Evolutionary conservation across 179 eudicot species (phyloP).

Genomic region (Silene vulgaris): DNA sequence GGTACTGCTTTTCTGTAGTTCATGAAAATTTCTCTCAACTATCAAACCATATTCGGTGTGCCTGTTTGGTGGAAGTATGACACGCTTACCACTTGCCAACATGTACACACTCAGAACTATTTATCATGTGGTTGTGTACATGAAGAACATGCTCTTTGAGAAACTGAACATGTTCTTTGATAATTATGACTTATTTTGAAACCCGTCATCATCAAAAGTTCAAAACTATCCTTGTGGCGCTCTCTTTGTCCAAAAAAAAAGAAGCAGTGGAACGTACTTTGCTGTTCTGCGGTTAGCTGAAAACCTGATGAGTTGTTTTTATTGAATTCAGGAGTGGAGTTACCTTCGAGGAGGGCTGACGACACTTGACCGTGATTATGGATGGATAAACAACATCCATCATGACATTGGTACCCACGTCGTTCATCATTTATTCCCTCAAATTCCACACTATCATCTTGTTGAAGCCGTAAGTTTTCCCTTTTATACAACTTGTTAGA

Average conservation of each 20-base stretch:
- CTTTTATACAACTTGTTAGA: conserved; percentile 5
- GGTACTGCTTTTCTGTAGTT: conserved; percentile 34
- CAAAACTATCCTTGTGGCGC: too few relatives aligned
- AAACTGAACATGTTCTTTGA: not conserved
- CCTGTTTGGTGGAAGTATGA: too few relatives aligned
- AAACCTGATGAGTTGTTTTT: conserved; percentile 19
- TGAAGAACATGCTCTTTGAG: not conserved
- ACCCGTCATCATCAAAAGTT: too few relatives aligned
- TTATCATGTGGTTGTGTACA: not conserved
- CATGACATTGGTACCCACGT: conserved; percentile 97
- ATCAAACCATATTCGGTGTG: too few relatives aligned
- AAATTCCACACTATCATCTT: conserved; percentile 87
- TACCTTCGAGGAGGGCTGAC: conserved; percentile 90
- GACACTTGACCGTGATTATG: conserved; percentile 84
- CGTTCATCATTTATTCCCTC: conserved; percentile 91
- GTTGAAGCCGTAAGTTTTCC: conserved; percentile 77
- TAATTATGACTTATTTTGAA: too few relatives aligned
- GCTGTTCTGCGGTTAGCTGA: not conserved
- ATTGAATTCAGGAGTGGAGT: conserved; percentile 70
- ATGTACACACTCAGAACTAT: not conserved
- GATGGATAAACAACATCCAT: conserved; percentile 92
- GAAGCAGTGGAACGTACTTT: too few relatives aligned
- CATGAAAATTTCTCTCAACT: not conserved
- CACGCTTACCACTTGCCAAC: too few relatives aligned
- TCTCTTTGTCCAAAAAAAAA: too few relatives aligned